A percentile compares a stretch with the other conserved stretches of the same genome.
These are phyloP conservation scores for Capsicum chinense DNA, from an alignment of 257 asterid species.

Conservation along the genomic window DNA sequence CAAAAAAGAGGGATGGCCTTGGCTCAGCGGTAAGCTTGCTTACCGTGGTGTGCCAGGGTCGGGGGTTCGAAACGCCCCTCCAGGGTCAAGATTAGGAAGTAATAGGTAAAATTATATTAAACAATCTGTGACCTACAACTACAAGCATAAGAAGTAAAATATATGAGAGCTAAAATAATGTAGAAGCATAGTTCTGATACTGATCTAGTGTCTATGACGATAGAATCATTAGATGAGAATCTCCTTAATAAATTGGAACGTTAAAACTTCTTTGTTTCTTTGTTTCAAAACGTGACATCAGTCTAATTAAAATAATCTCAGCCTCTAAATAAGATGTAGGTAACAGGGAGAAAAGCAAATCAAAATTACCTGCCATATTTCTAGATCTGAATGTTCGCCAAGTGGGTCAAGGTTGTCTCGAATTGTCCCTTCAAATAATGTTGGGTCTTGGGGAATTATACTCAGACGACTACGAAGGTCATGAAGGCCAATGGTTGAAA, in stretches of 20 bases:
- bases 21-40: too few relatives aligned
- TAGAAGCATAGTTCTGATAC: neutral
- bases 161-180: slow-evolving; percentile 13
- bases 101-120: neutral
- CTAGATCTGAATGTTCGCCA: slow-evolving; percentile 82
- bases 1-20: too few relatives aligned
- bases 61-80: too few relatives aligned
- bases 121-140: slow-evolving; percentile 18
- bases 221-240: neutral
- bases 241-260: neutral
- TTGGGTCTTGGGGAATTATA: slow-evolving; percentile 97
- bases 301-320: neutral
- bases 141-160: slow-evolving; percentile 1
- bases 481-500: slow-evolving; percentile 84
- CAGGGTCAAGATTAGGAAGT: slow-evolving; percentile 5
- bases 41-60: too few relatives aligned
- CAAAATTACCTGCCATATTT: slow-evolving; percentile 78
- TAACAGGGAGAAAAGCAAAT: slow-evolving; percentile 1
- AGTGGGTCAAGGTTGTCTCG: slow-evolving; percentile 93
- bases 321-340: neutral
- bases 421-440: slow-evolving; percentile 96
- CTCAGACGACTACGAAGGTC: slow-evolving; percentile 91
- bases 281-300: neutral
- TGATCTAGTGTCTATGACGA: slow-evolving; percentile 8
- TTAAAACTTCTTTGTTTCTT: neutral